Evolutionary conservation across 225 moss, liverwort and hornwort species (phyloP).

Genomic region (Polytrichum formosum): DNA sequence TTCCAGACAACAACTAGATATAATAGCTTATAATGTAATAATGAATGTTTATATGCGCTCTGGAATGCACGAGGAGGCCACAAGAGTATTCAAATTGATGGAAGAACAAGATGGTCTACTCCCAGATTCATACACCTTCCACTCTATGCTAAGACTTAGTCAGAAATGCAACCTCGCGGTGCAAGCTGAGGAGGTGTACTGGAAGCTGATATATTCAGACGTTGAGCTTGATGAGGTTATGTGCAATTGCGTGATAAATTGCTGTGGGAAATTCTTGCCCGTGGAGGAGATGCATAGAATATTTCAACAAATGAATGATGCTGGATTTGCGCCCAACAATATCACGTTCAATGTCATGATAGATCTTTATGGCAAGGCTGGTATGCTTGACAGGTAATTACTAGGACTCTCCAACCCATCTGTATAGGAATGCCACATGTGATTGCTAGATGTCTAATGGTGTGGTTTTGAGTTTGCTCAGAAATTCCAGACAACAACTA

Average conservation of each 20-base stretch:
- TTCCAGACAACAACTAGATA: conserved; percentile 53
- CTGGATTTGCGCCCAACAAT: conserved; percentile 61
- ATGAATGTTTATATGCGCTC: conserved; percentile 87
- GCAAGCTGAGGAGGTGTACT: conserved; percentile 78
- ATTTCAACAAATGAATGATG: conserved; percentile 78
- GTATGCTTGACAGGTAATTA: conserved; percentile 64
- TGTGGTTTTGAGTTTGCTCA: conserved; percentile 53
- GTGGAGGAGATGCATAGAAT: conserved; percentile 78
- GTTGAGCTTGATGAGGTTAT: conserved; percentile 86
- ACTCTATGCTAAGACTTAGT: conserved; percentile 79
- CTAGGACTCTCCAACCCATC: not conserved
- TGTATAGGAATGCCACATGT: not conserved
- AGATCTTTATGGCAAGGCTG: conserved; percentile 90
- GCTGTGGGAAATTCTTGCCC: conserved; percentile 81
- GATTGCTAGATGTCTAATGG: conserved; percentile 9
- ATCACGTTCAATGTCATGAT: conserved; percentile 95
- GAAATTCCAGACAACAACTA: conserved; percentile 42
- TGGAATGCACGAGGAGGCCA: conserved; percentile 63
- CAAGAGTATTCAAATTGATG: conserved; percentile 52
- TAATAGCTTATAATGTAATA: conserved; percentile 81
- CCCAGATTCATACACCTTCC: conserved; percentile 81
- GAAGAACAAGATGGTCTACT: conserved; percentile 49
- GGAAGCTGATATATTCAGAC: conserved; percentile 58
- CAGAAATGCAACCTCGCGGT: conserved; percentile 63
- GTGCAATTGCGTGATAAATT: conserved; percentile 86